phyloP scores from a whole-genome alignment of 768 basidiomycete species.

The Imleria badia region DNA sequence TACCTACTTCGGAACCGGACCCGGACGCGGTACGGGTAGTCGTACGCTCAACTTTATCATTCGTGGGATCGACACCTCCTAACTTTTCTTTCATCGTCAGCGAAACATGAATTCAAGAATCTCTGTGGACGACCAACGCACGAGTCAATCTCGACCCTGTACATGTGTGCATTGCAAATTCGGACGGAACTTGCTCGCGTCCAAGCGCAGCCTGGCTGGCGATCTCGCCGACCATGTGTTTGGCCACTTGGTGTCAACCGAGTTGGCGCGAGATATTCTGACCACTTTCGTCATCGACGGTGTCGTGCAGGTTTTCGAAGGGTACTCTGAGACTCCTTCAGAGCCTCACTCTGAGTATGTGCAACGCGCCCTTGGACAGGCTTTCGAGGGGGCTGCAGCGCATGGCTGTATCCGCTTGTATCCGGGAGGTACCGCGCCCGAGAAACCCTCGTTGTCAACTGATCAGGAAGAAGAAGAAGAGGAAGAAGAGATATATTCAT shows the following conservation, averaged over 20 bases:
- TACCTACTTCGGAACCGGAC: too few relatives aligned
- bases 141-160: neutral
- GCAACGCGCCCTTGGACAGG: neutral
- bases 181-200: neutral
- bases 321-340: neutral
- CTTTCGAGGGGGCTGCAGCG: neutral
- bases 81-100: neutral
- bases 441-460: neutral
- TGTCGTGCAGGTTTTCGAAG: neutral
- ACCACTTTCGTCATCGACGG: neutral
- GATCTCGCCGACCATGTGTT: slow-evolving; percentile 11
- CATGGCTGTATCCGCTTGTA: neutral
- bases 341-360: neutral
- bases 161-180: neutral
- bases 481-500: neutral
- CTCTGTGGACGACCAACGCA: too few relatives aligned
- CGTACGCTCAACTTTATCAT: neutral
- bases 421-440: neutral
- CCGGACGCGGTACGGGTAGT: neutral
- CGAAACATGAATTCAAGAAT: neutral
- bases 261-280: neutral
- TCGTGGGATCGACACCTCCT: neutral
- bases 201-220: neutral
- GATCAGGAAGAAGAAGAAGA: neutral
- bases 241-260: slow-evolving; percentile 1